A percentile compares a stretch with the other conserved stretches of the same genome.
phyloP scores from a whole-genome alignment of 345 rosid species.

The Excoecaria cochinchinensis region DNA sequence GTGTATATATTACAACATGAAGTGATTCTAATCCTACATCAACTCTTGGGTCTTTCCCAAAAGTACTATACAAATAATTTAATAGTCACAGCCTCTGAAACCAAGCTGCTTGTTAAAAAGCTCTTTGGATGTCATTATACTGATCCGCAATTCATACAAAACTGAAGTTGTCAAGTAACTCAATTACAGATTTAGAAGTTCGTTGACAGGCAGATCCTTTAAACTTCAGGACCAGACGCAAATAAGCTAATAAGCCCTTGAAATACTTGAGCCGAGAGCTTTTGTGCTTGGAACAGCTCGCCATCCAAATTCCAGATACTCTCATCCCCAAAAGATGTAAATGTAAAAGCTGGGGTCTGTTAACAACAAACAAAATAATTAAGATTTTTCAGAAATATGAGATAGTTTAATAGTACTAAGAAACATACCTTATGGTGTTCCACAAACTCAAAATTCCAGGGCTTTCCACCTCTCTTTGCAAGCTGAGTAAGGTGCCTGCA shows the following conservation, averaged over 20 bases:
- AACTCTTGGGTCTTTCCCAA: not conserved
- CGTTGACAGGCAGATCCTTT: slow-evolving; percentile 13
- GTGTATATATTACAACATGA: not conserved
- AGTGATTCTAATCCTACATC: not conserved
- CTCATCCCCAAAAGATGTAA: slow-evolving; percentile 71
- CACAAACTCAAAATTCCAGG: slow-evolving; percentile 76
- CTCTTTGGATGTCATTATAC: too few species aligned
- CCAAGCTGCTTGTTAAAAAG: not conserved
- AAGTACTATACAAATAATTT: not conserved
- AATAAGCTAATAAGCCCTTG: slow-evolving; percentile 77
- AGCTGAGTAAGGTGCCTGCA: slow-evolving; percentile 94
- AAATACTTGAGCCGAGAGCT: slow-evolving; percentile 89
- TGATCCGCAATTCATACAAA: slow-evolving; percentile 3
- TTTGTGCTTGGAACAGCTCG: slow-evolving; percentile 83
- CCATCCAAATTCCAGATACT: slow-evolving; percentile 95
- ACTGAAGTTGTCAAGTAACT: not conserved
- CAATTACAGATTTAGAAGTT: not conserved
- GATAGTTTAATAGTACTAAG: slow-evolving; percentile 3
- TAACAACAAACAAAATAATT: slow-evolving; percentile 2
- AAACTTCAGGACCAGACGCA: slow-evolving; percentile 89
- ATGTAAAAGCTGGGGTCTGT: slow-evolving; percentile 85
- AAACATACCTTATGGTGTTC: slow-evolving; percentile 74
- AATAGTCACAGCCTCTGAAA: not conserved
- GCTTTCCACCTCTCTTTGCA: slow-evolving; percentile 74
- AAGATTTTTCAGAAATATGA: slow-evolving; percentile 3